Percentiles rank a stretch among this genome's conserved stretches.
phyloP scores from a whole-genome alignment of 176 grass and related monocot genomes.

The Aegilops speltoides region DNA sequence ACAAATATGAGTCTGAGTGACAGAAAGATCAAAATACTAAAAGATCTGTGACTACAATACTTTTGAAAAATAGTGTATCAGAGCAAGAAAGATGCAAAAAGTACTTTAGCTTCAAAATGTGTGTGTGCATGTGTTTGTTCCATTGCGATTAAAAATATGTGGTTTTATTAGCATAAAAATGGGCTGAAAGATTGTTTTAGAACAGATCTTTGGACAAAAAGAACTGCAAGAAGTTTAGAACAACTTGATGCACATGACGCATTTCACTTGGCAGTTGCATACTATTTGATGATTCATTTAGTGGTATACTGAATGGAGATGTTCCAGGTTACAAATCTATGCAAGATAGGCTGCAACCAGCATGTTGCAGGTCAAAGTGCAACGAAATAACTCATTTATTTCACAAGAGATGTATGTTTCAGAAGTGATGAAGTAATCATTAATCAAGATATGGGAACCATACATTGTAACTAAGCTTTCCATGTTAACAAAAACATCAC shows the following conservation, averaged over 20 bases:
- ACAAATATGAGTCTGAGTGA: neutral
- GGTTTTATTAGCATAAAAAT: conserved; percentile 20
- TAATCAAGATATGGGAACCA: conserved; percentile 19
- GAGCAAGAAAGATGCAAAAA: neutral
- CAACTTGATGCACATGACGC: neutral
- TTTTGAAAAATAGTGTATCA: neutral
- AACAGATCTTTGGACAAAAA: neutral
- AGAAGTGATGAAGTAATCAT: conserved; percentile 6
- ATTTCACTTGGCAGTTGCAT: neutral
- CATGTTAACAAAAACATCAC: conserved; percentile 72
- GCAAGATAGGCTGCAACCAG: neutral
- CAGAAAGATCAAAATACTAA: neutral
- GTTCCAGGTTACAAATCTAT: neutral
- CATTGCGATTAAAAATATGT: neutral
- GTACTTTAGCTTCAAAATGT: conserved; percentile 28
- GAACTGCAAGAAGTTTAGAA: conserved; percentile 13
- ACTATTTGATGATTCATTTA: conserved; percentile 17
- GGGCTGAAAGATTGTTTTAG: neutral
- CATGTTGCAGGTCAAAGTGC: neutral
- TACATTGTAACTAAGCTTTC: conserved; percentile 71
- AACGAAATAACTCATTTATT: conserved; percentile 33
- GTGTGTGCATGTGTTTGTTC: neutral
- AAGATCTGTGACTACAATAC: neutral
- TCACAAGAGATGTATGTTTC: neutral
- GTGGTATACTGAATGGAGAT: conserved; percentile 21